Base-by-base conservation (phyloP, 306 rosid genomes). In the Glycine soja region DNA sequence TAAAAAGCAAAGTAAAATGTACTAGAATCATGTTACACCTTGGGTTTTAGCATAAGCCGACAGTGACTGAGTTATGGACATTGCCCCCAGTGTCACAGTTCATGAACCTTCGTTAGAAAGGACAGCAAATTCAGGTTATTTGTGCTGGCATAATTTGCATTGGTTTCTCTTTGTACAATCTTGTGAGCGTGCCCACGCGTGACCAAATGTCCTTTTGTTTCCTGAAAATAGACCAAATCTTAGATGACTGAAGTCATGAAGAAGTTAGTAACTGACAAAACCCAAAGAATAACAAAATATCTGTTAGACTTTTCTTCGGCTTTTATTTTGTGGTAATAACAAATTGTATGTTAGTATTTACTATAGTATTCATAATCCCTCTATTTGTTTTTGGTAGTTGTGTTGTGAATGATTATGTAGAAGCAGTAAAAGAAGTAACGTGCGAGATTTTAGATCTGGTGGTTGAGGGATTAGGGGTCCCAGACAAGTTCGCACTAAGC, bases 371-470 rank as follows among this genome's bases (percentile, higher is more conserved):
- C 24, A 19, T 19, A 19, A 19, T 24, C 2, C 30, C 30, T 58
- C 1, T 8, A 6, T 56, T 6, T 67, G 34, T 56, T 74, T 46
- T 2, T 70, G 82, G 59, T 40, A 93, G 98, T 58, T 30, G 84
- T 45, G 89, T 82, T 0, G 92, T 90, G 83, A 92, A 88, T 81
- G 90, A 88, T 43, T 95, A 93, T 47, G 72, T 86, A 67, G 84
- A 84, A 76, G 89, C 85, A 15, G 87, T 85, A 12, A 91, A 79
- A 74, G 90, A 88, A 8, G 51, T 95, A 52, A 83, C 93, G 36
- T 89, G 99, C 45, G 90, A 89, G 89, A 84, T 95, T 86, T 92
- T 95, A 80, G 97, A 95, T 76, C 86, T 93, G 34, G 87, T 91
- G 70, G 93, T 84, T 2, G 98, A 93, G 47, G 99, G 97, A 4